phyloP scores from a whole-genome alignment of 2,329 filamentous ascomycete genomes.

The Microcyclospora pomicola region DNA sequence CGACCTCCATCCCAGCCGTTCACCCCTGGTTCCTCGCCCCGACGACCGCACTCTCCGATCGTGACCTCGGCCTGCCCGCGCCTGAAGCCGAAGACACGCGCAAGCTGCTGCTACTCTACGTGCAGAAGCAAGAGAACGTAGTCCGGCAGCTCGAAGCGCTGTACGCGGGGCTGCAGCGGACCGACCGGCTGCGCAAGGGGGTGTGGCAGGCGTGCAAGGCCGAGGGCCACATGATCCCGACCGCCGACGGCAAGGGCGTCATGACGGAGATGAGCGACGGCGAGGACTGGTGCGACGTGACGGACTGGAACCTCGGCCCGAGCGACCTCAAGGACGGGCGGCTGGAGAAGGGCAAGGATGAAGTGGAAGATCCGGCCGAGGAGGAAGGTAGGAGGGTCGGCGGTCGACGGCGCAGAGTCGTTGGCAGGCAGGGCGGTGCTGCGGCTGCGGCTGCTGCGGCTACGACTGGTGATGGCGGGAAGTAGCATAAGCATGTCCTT shows the following conservation, averaged over 20 bases:
- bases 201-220: conserved; percentile 66
- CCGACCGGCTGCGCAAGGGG: conserved; percentile 55
- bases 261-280: conserved; percentile 63
- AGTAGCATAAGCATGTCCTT: too few relatives aligned
- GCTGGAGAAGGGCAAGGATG: conserved; percentile 69
- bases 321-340: conserved; percentile 40
- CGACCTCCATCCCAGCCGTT: conserved; percentile 37
- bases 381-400: conserved; percentile 36
- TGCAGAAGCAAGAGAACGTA: conserved; percentile 78
- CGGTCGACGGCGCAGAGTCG: conserved; percentile 24
- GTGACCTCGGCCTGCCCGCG: conserved; percentile 57
- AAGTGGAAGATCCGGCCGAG: conserved; percentile 49
- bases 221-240: conserved; percentile 51
- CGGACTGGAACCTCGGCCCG: conserved; percentile 53
- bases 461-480: too few relatives aligned
- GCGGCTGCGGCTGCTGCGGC: too few relatives aligned
- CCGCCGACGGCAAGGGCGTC: conserved; percentile 15
- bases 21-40: conserved; percentile 65
- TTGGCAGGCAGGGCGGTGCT: not conserved
- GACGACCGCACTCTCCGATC: conserved; percentile 46
- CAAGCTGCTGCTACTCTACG: conserved; percentile 57
- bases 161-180: conserved; percentile 56
- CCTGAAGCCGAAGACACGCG: conserved; percentile 67
- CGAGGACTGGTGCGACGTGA: conserved; percentile 78
- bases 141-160: conserved; percentile 55